Base-by-base conservation (phyloP, 2,329 filamentous ascomycete species). In the Pseudogymnoascus sp. region DNA sequence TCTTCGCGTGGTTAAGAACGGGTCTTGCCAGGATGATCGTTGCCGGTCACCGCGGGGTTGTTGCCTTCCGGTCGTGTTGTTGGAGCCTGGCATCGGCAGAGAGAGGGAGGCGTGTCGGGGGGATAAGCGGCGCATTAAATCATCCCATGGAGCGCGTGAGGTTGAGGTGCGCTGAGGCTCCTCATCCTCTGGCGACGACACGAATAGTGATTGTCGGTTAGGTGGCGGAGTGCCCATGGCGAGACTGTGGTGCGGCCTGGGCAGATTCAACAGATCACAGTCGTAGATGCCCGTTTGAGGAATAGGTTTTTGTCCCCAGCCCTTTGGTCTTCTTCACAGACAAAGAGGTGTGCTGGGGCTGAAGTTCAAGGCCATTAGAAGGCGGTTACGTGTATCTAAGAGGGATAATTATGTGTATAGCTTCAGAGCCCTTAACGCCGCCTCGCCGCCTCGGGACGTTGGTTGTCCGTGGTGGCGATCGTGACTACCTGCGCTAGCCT, bases 241-340 rank as follows among this genome's bases (percentile, higher is more conserved):
- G 48, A 52, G 45, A 55, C 13, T 55, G 48, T 55, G 48, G 35
- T 55, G 48, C 48, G 29, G 35, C 48, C 48, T 55, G 48, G 29
- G 13, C 33, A 6, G 29, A 18, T 18, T 33, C 29, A 55, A 35
- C 29, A 55, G 48, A 7, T 10, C 1, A 21, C 48, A 21, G 29
- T 55, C 48, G 48, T 21, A 55, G 29, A 35, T 55, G 29, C 13
- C 29, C 35, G 48, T 35, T 35, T 55, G 48, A 33, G 15, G 48
- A 35, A 33, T 12, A 21, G 21, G 15, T 13, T 5, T 55, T 33
- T 12, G 27, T 21, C 48, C 48, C 48, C 27, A 21, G 29, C 42
- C 48, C 48, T 33, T 55, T 18, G 48, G 48, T 55, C 48, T 55
- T 33, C 29, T 55, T 55, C 29, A 55, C 9, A 55, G 48, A 55